phyloP scores from a whole-genome alignment of 1,139 yeast species.

The Protomyces inouyei region DNA sequence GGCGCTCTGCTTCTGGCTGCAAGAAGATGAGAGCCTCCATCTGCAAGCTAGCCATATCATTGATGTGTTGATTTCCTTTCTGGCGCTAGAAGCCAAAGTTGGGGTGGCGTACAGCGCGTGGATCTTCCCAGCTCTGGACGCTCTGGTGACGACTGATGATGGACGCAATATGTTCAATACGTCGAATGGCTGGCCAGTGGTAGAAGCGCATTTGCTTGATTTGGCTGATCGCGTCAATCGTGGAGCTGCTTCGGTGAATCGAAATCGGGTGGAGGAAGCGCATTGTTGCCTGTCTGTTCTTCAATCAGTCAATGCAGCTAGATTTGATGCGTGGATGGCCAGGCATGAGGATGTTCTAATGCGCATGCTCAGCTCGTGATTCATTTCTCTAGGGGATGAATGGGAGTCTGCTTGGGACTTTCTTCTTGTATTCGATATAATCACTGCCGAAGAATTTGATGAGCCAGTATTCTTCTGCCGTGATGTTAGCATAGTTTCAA shows the following conservation, averaged over 20 bases:
- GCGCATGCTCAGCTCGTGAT: background rate
- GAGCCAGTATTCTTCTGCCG: conserved; percentile 26
- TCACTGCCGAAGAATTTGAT: conserved; percentile 61
- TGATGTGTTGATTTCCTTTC: conserved; percentile 19
- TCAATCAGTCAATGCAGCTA: background rate
- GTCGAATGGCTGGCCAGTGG: conserved; percentile 7
- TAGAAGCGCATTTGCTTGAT: background rate
- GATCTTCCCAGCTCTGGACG: conserved; percentile 12
- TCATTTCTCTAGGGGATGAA: conserved; percentile 41
- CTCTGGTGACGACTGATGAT: conserved; percentile 12
- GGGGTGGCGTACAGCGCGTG: conserved; percentile 16
- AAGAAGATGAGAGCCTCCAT: conserved; percentile 20
- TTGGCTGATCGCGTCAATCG: background rate
- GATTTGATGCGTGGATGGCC: background rate
- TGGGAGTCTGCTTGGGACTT: conserved; percentile 60
- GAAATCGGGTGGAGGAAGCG: background rate
- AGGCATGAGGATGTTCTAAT: background rate
- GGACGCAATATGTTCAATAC: conserved; percentile 11
- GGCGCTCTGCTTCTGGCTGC: conserved; percentile 7
- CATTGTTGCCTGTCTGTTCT: background rate
- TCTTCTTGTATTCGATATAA: conserved; percentile 52
- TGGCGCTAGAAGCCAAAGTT: background rate
- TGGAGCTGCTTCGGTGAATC: background rate
- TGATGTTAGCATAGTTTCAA: background rate
- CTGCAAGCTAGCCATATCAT: conserved; percentile 5